Evolutionary conservation across 208 protist genomes (phyloP).

Genomic region (Herpetomonas samuelpessoai): DNA sequence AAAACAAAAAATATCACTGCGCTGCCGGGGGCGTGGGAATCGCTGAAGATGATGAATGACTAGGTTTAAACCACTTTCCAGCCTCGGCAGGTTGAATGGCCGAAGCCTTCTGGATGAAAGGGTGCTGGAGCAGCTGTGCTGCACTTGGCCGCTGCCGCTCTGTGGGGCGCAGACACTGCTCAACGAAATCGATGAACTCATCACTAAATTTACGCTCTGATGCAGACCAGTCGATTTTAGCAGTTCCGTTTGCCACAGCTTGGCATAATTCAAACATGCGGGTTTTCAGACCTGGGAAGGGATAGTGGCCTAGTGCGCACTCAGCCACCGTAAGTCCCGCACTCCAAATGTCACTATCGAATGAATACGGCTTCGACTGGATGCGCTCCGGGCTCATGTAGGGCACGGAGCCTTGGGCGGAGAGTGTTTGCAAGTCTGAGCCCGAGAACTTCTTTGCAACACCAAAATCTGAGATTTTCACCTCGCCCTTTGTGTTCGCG

Average conservation of each 20-base stretch:
- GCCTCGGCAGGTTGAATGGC: conserved; percentile 52
- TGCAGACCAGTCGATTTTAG: conserved; percentile 63
- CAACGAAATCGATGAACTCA: conserved; percentile 76
- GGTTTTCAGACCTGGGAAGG: conserved; percentile 69
- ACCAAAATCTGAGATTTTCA: conserved; percentile 98
- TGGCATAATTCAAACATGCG: conserved; percentile 84
- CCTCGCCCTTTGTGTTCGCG: conserved; percentile 92
- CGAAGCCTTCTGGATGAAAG: conserved; percentile 69
- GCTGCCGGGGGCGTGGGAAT: too few species aligned
- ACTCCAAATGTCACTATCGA: conserved; percentile 92
- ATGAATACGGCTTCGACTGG: conserved; percentile 85
- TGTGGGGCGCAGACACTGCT: conserved; percentile 61
- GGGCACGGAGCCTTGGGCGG: conserved; percentile 88
- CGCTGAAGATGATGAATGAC: too few species aligned
- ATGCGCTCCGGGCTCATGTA: conserved; percentile 96
- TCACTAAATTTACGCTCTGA: conserved; percentile 42
- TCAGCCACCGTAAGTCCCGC: conserved; percentile 89
- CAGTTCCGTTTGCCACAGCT: conserved; percentile 57
- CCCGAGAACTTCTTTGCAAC: conserved; percentile 88
- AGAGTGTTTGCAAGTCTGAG: conserved; percentile 74
- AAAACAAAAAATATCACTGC: too few species aligned
- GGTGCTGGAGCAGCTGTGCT: conserved; percentile 64
- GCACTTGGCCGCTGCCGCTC: conserved; percentile 52
- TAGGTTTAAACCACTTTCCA: conserved; percentile 69
- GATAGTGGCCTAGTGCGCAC: conserved; percentile 81